Percentiles rank a stretch among this genome's conserved stretches.
Conservation (phyloP, 192 early-diverging fungal species). For the Thamnidium elegans region DNA sequence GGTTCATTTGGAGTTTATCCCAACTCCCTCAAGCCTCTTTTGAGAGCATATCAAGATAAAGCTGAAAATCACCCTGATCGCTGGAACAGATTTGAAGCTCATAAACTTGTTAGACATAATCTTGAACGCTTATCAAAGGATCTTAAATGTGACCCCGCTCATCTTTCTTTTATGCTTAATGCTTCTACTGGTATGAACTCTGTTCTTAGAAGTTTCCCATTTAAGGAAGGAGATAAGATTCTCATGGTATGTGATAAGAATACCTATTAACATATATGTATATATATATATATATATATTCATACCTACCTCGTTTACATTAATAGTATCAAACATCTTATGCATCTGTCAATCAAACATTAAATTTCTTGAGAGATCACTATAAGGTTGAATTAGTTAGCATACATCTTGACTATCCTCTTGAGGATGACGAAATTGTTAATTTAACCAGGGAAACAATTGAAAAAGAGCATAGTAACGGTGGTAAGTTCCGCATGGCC, state of each 20-base stretch:
- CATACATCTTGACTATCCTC: constrained; percentile 45
- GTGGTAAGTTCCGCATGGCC: constrained; percentile 38
- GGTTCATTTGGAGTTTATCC: constrained; percentile 57
- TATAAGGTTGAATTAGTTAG: constrained; percentile 39
- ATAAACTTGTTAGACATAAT: constrained; percentile 23
- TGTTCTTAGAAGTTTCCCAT: constrained; percentile 44
- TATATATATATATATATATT: too few relatives aligned
- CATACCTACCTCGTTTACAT: too few relatives aligned
- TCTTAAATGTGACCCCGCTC: constrained; percentile 47
- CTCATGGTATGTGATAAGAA: constrained; percentile 10
- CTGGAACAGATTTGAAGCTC: constrained; percentile 43
- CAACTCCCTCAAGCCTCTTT: constrained; percentile 18
- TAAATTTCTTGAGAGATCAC: constrained; percentile 41
- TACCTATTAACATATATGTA: too few relatives aligned
- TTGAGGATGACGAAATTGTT: constrained; percentile 39
- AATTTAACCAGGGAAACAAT: constrained; percentile 39
- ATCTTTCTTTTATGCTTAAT: constrained; percentile 52
- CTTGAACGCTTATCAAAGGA: constrained; percentile 39
- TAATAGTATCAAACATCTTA: constrained; percentile 50
- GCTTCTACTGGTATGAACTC: constrained; percentile 56
- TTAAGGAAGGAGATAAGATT: constrained; percentile 44
- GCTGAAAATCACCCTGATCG: constrained; percentile 42
- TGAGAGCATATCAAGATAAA: constrained; percentile 13
- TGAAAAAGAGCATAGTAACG: constrained; percentile 31
- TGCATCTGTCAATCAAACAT: constrained; percentile 40